These are phyloP conservation scores for Phylloporus sp. DNA, from an alignment of 768 basidiomycete genomes.

Conservation along the genomic window DNA sequence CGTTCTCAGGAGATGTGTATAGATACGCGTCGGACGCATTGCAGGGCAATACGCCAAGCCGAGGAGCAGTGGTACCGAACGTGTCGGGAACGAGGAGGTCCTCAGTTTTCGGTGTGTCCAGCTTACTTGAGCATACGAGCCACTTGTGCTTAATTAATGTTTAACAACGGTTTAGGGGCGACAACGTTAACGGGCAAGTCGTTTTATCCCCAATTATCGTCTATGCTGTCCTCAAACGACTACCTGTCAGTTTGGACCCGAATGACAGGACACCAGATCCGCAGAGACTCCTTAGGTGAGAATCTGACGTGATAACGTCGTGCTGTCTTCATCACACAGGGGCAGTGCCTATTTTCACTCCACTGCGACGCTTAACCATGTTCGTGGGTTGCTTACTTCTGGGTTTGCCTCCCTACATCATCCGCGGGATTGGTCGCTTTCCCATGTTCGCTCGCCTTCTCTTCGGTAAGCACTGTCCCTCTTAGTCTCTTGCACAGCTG, in stretches of 20 bases:
- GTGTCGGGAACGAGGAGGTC: constrained; percentile 69
- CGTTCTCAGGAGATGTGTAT: constrained; percentile 4
- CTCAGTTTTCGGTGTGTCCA: constrained; percentile 77
- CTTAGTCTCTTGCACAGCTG: constrained; percentile 7
- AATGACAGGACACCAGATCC: constrained; percentile 88
- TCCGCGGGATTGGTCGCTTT: constrained; percentile 87
- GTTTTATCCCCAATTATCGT: neutral
- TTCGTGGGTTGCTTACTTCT: constrained; percentile 83
- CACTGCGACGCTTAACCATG: constrained; percentile 86
- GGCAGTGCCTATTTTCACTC: constrained; percentile 94
- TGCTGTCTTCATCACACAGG: constrained; percentile 5
- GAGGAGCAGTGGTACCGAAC: constrained; percentile 78
- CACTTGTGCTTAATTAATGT: neutral
- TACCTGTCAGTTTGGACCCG: constrained; percentile 46
- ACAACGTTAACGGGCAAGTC: constrained; percentile 89
- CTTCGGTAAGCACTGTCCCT: constrained; percentile 44
- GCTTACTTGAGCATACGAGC: neutral
- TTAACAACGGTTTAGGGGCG: constrained; percentile 56
- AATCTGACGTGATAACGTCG: neutral
- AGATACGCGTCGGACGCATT: constrained; percentile 86
- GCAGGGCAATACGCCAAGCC: constrained; percentile 98
- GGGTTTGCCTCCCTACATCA: constrained; percentile 93
- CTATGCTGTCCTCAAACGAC: neutral
- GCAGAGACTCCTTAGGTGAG: constrained; percentile 73
- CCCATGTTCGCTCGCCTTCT: constrained; percentile 82